A percentile compares a stretch with the other conserved stretches of the same genome.
phyloP scores from a whole-genome alignment of 805 yeast species.

The Ogataea salicorniae region DNA sequence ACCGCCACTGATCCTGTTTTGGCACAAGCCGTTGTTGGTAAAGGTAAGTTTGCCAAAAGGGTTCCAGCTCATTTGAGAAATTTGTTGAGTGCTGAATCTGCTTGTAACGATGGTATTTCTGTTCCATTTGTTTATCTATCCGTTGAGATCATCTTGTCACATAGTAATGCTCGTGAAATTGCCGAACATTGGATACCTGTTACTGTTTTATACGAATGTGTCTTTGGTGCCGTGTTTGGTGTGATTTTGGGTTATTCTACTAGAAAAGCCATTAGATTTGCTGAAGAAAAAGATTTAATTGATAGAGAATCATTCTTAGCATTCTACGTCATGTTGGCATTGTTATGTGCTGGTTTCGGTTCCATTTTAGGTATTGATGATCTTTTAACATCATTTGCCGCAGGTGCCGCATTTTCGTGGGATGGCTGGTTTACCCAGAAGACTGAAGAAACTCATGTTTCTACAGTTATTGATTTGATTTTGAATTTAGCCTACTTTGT shows the following conservation, averaged over 20 bases:
- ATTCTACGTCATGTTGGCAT: slow-evolving; percentile 48
- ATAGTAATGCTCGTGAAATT: slow-evolving; percentile 43
- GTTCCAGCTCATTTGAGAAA: slow-evolving; percentile 61
- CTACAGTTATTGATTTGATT: slow-evolving; percentile 60
- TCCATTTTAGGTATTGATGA: slow-evolving; percentile 68
- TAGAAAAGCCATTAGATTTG: slow-evolving; percentile 46
- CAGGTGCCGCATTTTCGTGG: slow-evolving; percentile 73
- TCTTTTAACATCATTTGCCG: slow-evolving; percentile 64
- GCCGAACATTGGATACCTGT: slow-evolving; percentile 59
- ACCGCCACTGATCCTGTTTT: slow-evolving; percentile 78
- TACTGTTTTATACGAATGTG: slow-evolving; percentile 59
- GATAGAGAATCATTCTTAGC: slow-evolving; percentile 59
- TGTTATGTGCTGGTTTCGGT: slow-evolving; percentile 57
- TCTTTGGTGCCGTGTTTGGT: slow-evolving; percentile 52
- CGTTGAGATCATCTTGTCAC: slow-evolving; percentile 45
- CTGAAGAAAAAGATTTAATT: slow-evolving; percentile 47
- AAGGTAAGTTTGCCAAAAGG: slow-evolving; percentile 63
- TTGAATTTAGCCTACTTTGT: slow-evolving; percentile 63
- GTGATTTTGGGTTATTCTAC: slow-evolving; percentile 46
- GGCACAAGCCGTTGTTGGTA: slow-evolving; percentile 69
- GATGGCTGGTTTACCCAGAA: slow-evolving; percentile 59
- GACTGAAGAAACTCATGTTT: slow-evolving; percentile 57
- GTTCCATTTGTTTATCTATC: slow-evolving; percentile 66
- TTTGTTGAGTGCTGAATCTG: slow-evolving; percentile 64
- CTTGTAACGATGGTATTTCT: slow-evolving; percentile 71